Percentiles rank a stretch among this genome's conserved stretches.
phyloP scores from a whole-genome alignment of 1,284 basidiomycete genomes.

The Cryptococcus floricola region DNA sequence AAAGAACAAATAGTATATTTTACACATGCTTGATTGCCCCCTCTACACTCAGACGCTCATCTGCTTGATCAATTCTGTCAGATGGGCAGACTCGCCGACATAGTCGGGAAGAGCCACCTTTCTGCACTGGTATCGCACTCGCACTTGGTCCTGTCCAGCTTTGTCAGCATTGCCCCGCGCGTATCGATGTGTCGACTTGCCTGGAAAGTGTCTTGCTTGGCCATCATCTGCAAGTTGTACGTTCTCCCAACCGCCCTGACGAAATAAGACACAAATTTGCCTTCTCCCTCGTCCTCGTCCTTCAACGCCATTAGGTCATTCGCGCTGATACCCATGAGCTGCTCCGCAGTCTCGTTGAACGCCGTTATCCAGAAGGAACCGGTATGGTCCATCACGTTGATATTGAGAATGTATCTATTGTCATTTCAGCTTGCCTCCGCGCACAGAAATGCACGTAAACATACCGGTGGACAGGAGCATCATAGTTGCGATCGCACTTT shows the following conservation, averaged over 20 bases:
- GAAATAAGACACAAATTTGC: conserved; percentile 61
- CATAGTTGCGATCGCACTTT: conserved; percentile 77
- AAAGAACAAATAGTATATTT: neutral
- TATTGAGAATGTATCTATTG: conserved; percentile 76
- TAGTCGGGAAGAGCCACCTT: conserved; percentile 67
- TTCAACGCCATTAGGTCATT: conserved; percentile 72
- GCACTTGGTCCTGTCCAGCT: conserved; percentile 61
- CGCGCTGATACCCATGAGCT: conserved; percentile 73
- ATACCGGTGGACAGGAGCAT: conserved; percentile 75
- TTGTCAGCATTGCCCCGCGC: neutral
- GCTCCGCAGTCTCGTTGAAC: conserved; percentile 87
- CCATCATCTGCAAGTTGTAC: conserved; percentile 81
- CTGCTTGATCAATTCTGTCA: conserved; percentile 55
- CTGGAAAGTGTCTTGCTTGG: conserved; percentile 81
- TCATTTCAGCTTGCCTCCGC: neutral
- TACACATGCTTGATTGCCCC: neutral
- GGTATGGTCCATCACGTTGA: conserved; percentile 85
- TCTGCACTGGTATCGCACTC: conserved; percentile 76
- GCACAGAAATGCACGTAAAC: conserved; percentile 25
- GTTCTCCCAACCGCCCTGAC: conserved; percentile 64
- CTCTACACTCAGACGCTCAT: conserved; percentile 21
- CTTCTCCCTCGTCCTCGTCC: conserved; percentile 68
- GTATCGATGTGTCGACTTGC: conserved; percentile 52
- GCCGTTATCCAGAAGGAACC: conserved; percentile 89
- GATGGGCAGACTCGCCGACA: conserved; percentile 61